Percentiles rank a stretch among this genome's conserved stretches.
Evolutionary conservation across 352 stramenopile genomes (phyloP).

Genomic region (Stramenopiles sp.): DNA sequence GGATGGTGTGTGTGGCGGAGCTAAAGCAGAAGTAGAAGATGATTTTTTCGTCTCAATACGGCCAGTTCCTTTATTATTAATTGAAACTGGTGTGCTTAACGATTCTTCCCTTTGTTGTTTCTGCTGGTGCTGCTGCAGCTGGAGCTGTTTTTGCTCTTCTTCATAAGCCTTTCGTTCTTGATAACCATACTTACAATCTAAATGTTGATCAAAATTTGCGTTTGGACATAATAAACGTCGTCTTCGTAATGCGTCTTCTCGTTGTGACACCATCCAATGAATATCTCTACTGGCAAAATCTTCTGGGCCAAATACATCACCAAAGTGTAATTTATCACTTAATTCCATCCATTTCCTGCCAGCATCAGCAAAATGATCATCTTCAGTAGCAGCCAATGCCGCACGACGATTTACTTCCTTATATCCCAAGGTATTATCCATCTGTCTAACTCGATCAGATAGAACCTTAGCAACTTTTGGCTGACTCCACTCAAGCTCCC

Average conservation of each 20-base stretch:
- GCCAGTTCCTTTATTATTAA: neutral
- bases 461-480: neutral
- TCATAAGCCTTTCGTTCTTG: neutral
- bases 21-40: neutral
- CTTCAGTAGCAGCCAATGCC: neutral
- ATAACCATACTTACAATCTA: neutral
- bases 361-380: neutral
- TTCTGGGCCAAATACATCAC: neutral
- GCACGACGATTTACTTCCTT: neutral
- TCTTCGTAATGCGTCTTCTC: neutral
- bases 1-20: neutral
- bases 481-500: neutral
- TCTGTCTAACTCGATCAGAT: neutral
- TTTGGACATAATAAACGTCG: neutral
- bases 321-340: neutral
- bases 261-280: neutral
- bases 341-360: neutral
- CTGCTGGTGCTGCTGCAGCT: neutral
- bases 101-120: neutral
- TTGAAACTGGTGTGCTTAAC: neutral
- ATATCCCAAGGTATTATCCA: neutral
- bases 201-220: neutral
- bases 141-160: neutral
- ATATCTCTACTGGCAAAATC: neutral
- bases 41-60: neutral